Base-by-base conservation (phyloP, 192 early-diverging fungal species). In the Coemansia sp. region DNA sequence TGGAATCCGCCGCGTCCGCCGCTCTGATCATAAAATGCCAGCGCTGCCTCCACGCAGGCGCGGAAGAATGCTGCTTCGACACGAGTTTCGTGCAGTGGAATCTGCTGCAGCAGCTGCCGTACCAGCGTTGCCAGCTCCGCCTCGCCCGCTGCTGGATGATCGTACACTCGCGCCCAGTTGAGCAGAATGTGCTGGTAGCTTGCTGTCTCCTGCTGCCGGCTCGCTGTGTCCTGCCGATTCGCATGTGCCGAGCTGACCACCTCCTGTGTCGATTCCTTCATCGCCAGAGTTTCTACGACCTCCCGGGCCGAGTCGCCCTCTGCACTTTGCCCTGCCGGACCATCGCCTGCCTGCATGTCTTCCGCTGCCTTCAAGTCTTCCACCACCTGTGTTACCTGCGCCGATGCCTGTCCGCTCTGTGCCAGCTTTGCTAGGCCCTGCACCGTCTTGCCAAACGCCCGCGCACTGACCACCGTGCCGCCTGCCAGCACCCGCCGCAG, bases 61-160 rank as follows among this genome's bases (percentile, higher is more conserved):
- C 94, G 85, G 83, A 96, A 96, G 75, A 99, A 99, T 62, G 93
- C 73, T 3, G 93, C 90, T 0, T 89, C 89, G 2, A 89, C 85
- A 29, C 88, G 85, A 19, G 93, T 89, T 23, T 85, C 87, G 62
- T 89, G 84, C 32, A 95, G 79, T 4, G 93, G 87, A 22, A 89
- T 87, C 45, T 90, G 87, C 64, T 89, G 84, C 66, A 88, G 86
- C 35, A 97, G 82, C 82, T 92, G 83, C 45, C 66, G 65, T 12
- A 82, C 72, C 69, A 84, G 76, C 53, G 75, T 73, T 4, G 74
- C 60, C 23, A 76, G 59, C 63, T 81, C 73, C 0, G 60, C 52
- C n/a, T 82, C 83, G 25, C 79, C 75, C 9, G 70, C 75, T 3
- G 69, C 72, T 7, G 79, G 72, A 37, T 84, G 78, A 41, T 81